A percentile compares a stretch with the other conserved stretches of the same genome.
phyloP scores from a whole-genome alignment of 2,329 filamentous ascomycete species.

The Penicillium aurantiogriseum region DNA sequence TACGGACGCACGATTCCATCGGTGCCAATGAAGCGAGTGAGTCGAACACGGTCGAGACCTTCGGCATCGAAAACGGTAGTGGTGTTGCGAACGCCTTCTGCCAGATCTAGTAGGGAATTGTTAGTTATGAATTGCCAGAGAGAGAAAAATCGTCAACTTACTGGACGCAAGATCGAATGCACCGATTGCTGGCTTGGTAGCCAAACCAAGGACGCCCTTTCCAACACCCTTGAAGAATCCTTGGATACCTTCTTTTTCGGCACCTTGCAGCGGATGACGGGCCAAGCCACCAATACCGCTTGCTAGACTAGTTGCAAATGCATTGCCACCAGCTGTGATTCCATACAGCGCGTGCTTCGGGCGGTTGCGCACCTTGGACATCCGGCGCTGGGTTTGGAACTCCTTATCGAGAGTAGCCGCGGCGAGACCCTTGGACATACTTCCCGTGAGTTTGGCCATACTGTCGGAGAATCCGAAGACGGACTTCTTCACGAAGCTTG shows the following conservation, averaged over 20 bases:
- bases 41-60: slow-evolving; percentile 89
- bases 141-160: slow-evolving; percentile 14
- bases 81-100: slow-evolving; percentile 96
- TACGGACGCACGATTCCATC: slow-evolving; percentile 95
- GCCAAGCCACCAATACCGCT: slow-evolving; percentile 92
- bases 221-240: slow-evolving; percentile 98
- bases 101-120: slow-evolving; percentile 58
- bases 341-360: slow-evolving; percentile 97
- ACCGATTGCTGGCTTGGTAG: slow-evolving; percentile 94
- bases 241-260: slow-evolving; percentile 88
- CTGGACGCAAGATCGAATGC: slow-evolving; percentile 94
- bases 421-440: slow-evolving; percentile 92
- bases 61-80: slow-evolving; percentile 97
- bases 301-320: slow-evolving; percentile 86
- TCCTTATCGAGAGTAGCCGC: slow-evolving; percentile 97
- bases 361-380: slow-evolving; percentile 86
- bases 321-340: slow-evolving; percentile 92
- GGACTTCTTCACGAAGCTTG: slow-evolving; percentile 96
- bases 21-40: slow-evolving; percentile 84
- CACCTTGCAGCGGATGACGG: slow-evolving; percentile 89
- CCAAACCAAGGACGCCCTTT: slow-evolving; percentile 89
- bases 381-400: slow-evolving; percentile 93
- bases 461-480: slow-evolving; percentile 97
- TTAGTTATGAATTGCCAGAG: neutral
- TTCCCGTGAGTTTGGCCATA: slow-evolving; percentile 96